Base-by-base conservation (phyloP, 257 asterid species). In the Penstemon davidsonii region DNA sequence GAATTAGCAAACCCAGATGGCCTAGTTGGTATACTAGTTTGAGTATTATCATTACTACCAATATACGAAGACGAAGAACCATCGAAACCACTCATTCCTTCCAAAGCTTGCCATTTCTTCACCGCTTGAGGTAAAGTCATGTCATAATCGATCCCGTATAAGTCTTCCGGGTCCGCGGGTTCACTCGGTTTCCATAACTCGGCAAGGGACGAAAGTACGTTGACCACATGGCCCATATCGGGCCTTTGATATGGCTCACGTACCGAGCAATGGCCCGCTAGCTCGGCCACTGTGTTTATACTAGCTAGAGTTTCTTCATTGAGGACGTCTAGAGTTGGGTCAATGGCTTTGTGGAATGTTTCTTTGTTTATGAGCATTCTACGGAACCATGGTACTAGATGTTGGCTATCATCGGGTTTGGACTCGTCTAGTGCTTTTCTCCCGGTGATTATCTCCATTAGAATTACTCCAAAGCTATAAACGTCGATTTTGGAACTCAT, bases 151-250 rank as follows among this genome's bases (percentile, higher is more conserved):
- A 91, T 84, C 13, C 94, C 96, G 44, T 81, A 88, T 0, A 75
- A 19, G 38, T 89, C 98, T 0, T 91, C 95, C 0, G 86, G 89
- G 57, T 89, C 93, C 4, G 88, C 63, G 3, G 95, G 76, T 68
- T 88, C 94, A 0, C 84, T 58, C 3, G 98, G 96, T 68, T 87
- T 91, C 98, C 98, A 91, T 36, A 89, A 76, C 88, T 89, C 95
- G 0, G 90, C 91, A 0, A 91, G 88, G 2, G 94, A 81, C 0
- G 95, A 91, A 8, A 89, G 89, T 46, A 86, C 95, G 9, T 87
- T 87, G 25, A 89, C 96, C 2, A 81, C 93, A 5, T 89, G 96
- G 10, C 91, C 81, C 98, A 92, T 87, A 66, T 87, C 96, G 1
- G 95, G 98, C 70, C 98, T 77, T 49, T 89, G 96, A 63, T 83